phyloP scores from a whole-genome alignment of 2,329 filamentous ascomycete species.

The Xylariaceae sp. region DNA sequence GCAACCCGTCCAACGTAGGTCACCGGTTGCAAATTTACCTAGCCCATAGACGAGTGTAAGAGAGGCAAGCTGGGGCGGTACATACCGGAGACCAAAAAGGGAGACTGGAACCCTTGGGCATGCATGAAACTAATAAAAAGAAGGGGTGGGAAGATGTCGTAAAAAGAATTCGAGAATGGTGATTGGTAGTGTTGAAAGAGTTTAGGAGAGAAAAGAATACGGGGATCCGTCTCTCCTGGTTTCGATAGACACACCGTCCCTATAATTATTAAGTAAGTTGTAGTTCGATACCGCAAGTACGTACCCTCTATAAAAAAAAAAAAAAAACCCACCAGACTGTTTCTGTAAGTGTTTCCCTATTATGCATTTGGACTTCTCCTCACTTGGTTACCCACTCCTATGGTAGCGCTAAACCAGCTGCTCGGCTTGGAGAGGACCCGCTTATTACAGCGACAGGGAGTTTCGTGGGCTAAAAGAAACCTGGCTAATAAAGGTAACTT shows the following conservation, averaged over 20 bases:
- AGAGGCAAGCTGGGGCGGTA: background rate
- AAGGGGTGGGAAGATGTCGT: background rate
- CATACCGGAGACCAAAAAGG: background rate
- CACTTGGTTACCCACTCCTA: background rate
- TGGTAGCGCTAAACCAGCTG: background rate
- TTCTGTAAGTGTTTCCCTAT: background rate
- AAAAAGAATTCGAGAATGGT: background rate
- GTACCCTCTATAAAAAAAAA: background rate
- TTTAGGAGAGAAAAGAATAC: background rate
- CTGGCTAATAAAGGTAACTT: background rate
- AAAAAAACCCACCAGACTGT: background rate
- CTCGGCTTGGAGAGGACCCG: background rate
- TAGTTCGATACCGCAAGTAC: background rate
- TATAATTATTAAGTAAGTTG: background rate
- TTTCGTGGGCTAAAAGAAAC: background rate
- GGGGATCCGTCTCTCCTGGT: background rate
- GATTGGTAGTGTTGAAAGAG: background rate
- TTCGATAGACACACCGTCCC: background rate
- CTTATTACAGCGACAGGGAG: background rate
- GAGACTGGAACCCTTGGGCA: background rate
- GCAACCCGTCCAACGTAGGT: background rate
- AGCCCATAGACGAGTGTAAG: background rate
- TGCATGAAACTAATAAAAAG: background rate
- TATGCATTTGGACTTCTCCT: background rate
- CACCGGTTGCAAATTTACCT: background rate